Base-by-base conservation (phyloP, 2,329 filamentous ascomycete genomes). In the Phyllosticta paracitricarpa region DNA sequence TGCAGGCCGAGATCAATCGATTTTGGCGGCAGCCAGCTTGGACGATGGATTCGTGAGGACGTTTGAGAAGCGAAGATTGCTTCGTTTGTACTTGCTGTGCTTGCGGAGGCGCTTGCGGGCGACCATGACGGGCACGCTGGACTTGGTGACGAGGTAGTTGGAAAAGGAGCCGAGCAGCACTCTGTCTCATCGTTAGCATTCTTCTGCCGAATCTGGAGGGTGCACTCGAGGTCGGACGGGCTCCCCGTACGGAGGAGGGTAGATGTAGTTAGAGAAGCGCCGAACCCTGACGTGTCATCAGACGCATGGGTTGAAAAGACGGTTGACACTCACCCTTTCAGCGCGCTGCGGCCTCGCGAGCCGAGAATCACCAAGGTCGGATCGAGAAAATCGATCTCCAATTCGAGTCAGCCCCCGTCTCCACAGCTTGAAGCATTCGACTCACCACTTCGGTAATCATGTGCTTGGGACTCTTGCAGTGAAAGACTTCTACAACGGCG, bases 391-490 rank as follows among this genome's bases (percentile, higher is more conserved):
- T 99, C 94, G 74, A 99, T 97, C 77, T 85, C 30, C 10, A 54
- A 40, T 35, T 26, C 22, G 4, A 28, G 25, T 30, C 24, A n/a
- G 52, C 52, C 5, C 5, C 9, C 17, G 10, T 14, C 25, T 28
- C 19, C 17, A 22, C 25, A 7, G 6, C 14, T 7, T 8, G 26
- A 56, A n/a, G 7, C 58, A 26, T 22, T 51, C 61, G 56, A 78
- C 82, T 74, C 70, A 84, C 82, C 67, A 97, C 91, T 78, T 97
- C 94, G 0, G 91, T 96, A 65, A 99, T 91, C 78, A 97, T 82
- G 73, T 97, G 92, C 73, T 94, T 93, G 3, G 94, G 91, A 70
- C 89, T 97, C 81, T 97, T 97, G 86, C 94, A 97, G 76, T 97
- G 94, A 66, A 99, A 88, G 28, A 97, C 93, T 75, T 99, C 94